Evolutionary conservation across 2,329 filamentous ascomycete species (phyloP), one percentile per base, ranked within the genome.

Genomic region (Acrocalymma vagum): DNA sequence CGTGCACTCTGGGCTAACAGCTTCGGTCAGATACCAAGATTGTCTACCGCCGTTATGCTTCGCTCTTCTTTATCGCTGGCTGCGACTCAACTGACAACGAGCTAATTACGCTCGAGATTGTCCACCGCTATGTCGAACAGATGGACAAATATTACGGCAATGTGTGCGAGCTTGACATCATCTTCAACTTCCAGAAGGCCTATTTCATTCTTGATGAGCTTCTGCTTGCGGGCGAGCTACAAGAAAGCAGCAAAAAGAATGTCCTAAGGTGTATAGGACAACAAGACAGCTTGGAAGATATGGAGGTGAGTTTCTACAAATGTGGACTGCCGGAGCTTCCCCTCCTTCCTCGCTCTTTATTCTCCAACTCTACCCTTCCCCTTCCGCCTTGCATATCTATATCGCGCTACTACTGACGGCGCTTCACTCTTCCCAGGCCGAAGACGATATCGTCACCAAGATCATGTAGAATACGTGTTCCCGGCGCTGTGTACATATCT

Each of bases 81-180:
- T 96, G 91, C 77, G 87, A 91, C 38, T 92, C 92, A n/a, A 91
- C 90, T 51, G 94, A 99, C 74, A 99, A 99, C 74, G 94, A 99
- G 71, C 79, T 99, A 67, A 96, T 97, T 71, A 96, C 90, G 16
- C 90, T 99, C 68, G 94, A 99, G 73, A 91, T 99, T 68, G 95
- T 99, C 63, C 94, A 99, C 73, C 90, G 94, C 74, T 99, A 99
- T 71, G 94, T 99, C 67, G 94, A 99, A 74, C 94, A 99, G 76
- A 99, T 99, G 94, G 94, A 99, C 81, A 99, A 99, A 73, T 99
- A 99, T 78, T 99, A 97, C 73, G 94, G 94, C 72, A 99, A 99
- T 72, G 94, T 99, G 45, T 99, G 94, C 85, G 94, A 99, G 77
- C 83, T 99, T 53, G 92, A 97, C 72, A 96, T 97, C 74, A 99